Evolutionary conservation across 1,284 basidiomycete genomes (phyloP).

Genomic region (Veloboletus limbatus): DNA sequence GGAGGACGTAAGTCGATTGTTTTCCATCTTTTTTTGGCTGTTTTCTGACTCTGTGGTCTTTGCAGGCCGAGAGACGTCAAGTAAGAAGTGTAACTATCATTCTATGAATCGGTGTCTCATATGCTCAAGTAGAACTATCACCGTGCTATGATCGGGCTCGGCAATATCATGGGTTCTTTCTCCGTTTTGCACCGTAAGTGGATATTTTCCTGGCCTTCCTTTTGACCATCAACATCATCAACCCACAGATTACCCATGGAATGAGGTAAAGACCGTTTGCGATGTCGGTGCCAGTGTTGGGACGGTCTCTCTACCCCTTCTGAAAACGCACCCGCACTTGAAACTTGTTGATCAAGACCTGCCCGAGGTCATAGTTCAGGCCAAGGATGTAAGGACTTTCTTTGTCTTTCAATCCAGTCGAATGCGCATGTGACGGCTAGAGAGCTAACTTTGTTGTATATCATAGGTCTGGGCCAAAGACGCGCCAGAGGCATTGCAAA

Average conservation of each 20-base stretch:
- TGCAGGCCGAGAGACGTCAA: slow-evolving; percentile 20
- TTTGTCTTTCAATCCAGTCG: background rate
- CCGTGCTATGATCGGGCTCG: slow-evolving; percentile 22
- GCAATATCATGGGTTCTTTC: slow-evolving; percentile 19
- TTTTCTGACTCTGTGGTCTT: background rate
- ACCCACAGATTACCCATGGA: slow-evolving; percentile 43
- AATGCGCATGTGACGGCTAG: background rate
- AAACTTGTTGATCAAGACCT: slow-evolving; percentile 46
- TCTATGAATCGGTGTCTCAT: background rate
- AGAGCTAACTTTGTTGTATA: background rate
- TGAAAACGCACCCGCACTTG: slow-evolving; percentile 40
- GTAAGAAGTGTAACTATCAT: slow-evolving; percentile 6
- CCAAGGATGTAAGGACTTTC: slow-evolving; percentile 23
- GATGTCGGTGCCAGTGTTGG: slow-evolving; percentile 52
- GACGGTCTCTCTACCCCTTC: slow-evolving; percentile 40
- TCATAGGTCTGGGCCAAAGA: slow-evolving; percentile 36
- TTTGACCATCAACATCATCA: background rate
- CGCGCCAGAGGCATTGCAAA: slow-evolving; percentile 34
- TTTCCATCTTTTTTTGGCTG: background rate
- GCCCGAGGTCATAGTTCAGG: slow-evolving; percentile 37
- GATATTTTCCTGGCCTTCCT: background rate
- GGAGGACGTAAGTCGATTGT: slow-evolving; percentile 14
- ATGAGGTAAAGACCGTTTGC: slow-evolving; percentile 40
- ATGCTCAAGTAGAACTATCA: slow-evolving; percentile 18
- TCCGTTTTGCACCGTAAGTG: slow-evolving; percentile 28